These are phyloP conservation scores for Selenicereus undatus DNA, from an alignment of 148 eudicot species.

Conservation along the genomic window DNA sequence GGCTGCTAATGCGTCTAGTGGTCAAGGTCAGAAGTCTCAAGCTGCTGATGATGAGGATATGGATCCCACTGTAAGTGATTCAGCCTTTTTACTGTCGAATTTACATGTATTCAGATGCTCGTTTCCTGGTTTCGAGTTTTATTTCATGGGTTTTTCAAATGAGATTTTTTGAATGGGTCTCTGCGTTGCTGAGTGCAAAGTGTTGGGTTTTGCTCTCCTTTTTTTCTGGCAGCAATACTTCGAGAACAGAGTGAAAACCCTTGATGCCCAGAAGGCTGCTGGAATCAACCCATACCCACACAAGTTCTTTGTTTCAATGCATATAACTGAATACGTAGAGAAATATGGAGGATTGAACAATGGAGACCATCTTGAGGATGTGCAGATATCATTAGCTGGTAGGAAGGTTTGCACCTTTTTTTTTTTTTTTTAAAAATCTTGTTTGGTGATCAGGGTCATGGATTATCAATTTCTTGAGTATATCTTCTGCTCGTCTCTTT, in stretches of 20 bases:
- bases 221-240: slow-evolving; percentile 61
- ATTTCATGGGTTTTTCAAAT: too few relatives aligned
- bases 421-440: not conserved
- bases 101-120: too few relatives aligned
- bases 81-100: too few relatives aligned
- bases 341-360: slow-evolving; percentile 49
- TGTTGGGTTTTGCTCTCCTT: not conserved
- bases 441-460: not conserved
- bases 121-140: too few relatives aligned
- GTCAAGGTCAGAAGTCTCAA: slow-evolving; percentile 49
- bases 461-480: not conserved
- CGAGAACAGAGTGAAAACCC: slow-evolving; percentile 70
- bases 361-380: slow-evolving; percentile 73
- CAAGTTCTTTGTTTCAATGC: slow-evolving; percentile 56
- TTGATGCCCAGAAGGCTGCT: slow-evolving; percentile 61
- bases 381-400: slow-evolving; percentile 70
- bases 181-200: too few relatives aligned
- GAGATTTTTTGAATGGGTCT: too few relatives aligned
- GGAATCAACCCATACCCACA: slow-evolving; percentile 86
- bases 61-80: slow-evolving; percentile 74
- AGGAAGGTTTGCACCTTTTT: not conserved
- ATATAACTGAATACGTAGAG: slow-evolving; percentile 52
- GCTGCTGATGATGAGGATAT: slow-evolving; percentile 81
- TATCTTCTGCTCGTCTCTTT: not conserved
- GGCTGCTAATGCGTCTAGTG: slow-evolving; percentile 43